Percentiles rank a stretch among this genome's conserved stretches.
Conservation (phyloP, 345 rosid genomes). For the Acer yangbiense region DNA sequence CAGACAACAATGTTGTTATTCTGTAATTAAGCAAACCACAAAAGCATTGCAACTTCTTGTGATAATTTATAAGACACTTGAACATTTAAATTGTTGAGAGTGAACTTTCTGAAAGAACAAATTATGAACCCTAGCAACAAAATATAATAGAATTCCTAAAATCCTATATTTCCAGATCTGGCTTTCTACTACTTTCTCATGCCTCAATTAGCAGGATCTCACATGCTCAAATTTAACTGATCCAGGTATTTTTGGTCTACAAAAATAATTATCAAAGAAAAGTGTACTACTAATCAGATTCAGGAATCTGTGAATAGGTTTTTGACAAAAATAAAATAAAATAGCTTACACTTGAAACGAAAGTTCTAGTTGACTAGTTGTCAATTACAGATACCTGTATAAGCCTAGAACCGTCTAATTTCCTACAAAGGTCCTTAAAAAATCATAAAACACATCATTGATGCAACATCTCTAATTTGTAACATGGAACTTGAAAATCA, state of each 20-base stretch:
- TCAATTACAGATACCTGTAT: neutral
- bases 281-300: neutral
- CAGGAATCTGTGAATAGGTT: neutral
- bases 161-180: neutral
- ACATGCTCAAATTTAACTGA: neutral
- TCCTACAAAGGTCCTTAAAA: neutral
- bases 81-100: neutral
- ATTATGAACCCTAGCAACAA: neutral
- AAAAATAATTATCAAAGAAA: neutral
- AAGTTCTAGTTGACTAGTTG: constrained; percentile 6
- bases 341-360: neutral
- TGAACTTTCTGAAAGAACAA: neutral
- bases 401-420: neutral
- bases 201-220: neutral
- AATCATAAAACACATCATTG: neutral
- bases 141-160: neutral
- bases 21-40: constrained; percentile 3
- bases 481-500: neutral
- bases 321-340: neutral
- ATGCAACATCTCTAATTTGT: neutral
- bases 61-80: neutral
- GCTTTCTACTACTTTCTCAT: neutral
- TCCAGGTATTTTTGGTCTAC: neutral
- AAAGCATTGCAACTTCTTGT: neutral
- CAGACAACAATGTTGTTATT: too few relatives aligned